Conservation (phyloP, 2,329 filamentous ascomycete species). For the Ophiocordyceps camponoti-saundersi region DNA sequence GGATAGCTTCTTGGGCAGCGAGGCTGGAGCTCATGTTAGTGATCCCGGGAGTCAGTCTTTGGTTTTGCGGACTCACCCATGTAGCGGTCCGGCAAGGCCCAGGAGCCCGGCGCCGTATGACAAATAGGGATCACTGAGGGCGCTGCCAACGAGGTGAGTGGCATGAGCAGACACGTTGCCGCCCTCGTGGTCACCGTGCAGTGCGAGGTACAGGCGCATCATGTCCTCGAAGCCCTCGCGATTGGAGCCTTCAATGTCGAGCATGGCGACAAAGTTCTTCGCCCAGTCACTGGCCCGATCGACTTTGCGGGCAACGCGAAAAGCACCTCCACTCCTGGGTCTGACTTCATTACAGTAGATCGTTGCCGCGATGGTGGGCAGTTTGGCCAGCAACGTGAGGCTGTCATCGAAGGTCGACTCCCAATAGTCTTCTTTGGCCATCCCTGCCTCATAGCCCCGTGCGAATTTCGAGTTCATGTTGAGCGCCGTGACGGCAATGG, state of each 20-base stretch:
- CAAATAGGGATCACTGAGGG: slow-evolving; percentile 86
- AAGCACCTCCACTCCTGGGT: slow-evolving; percentile 41
- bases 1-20: slow-evolving; percentile 89
- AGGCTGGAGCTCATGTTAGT: slow-evolving; percentile 29
- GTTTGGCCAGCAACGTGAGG: slow-evolving; percentile 86
- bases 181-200: slow-evolving; percentile 96
- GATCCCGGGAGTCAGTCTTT: background rate
- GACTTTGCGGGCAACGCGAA: slow-evolving; percentile 53
- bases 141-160: slow-evolving; percentile 88
- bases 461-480: slow-evolving; percentile 92
- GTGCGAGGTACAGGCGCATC: slow-evolving; percentile 79
- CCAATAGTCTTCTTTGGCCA: slow-evolving; percentile 97
- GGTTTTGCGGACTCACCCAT: slow-evolving; percentile 24
- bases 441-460: slow-evolving; percentile 75
- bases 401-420: slow-evolving; percentile 93
- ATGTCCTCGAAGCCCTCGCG: slow-evolving; percentile 93
- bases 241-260: slow-evolving; percentile 75
- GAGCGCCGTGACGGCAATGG: slow-evolving; percentile 86
- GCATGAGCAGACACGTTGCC: slow-evolving; percentile 94
- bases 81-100: slow-evolving; percentile 72
- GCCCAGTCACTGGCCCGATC: slow-evolving; percentile 88
- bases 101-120: slow-evolving; percentile 93
- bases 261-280: slow-evolving; percentile 95
- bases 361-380: slow-evolving; percentile 90
- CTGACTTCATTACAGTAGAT: slow-evolving; percentile 82